Evolutionary conservation across 805 yeast genomes (phyloP).

Genomic region (Saccharomycopsis sp.): DNA sequence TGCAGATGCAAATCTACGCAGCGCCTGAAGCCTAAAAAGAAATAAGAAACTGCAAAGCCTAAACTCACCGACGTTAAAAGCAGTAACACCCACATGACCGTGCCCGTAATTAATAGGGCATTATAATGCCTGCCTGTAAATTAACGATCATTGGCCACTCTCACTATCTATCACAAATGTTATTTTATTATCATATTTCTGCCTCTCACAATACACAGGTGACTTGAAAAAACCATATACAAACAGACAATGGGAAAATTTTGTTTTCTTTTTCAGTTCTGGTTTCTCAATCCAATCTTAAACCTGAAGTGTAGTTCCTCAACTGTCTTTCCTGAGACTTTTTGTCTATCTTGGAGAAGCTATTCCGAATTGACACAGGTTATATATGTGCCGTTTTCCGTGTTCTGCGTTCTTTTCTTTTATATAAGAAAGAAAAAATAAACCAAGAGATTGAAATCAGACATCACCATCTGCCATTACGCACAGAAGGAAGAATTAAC

Average conservation of each 20-base stretch:
- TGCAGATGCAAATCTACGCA: neutral
- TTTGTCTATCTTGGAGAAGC: neutral
- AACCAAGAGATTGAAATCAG: neutral
- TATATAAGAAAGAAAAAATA: no score
- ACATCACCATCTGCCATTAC: neutral
- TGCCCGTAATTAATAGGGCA: neutral
- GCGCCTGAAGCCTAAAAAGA: neutral
- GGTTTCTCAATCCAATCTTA: neutral
- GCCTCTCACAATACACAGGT: neutral
- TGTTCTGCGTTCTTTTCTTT: no score
- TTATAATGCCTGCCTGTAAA: no score
- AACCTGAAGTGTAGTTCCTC: neutral
- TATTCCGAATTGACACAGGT: neutral
- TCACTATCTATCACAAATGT: neutral
- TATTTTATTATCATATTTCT: neutral
- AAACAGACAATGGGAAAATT: neutral
- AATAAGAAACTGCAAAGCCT: neutral
- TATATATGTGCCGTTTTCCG: neutral
- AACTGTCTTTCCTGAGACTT: neutral
- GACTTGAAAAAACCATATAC: neutral
- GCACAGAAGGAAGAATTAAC: no score
- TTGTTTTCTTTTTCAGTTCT: neutral
- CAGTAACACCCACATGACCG: neutral
- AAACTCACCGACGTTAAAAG: neutral
- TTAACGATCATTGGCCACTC: neutral